Conservation (phyloP, 352 stramenopile species). For the Phytophthora pluvialis region DNA sequence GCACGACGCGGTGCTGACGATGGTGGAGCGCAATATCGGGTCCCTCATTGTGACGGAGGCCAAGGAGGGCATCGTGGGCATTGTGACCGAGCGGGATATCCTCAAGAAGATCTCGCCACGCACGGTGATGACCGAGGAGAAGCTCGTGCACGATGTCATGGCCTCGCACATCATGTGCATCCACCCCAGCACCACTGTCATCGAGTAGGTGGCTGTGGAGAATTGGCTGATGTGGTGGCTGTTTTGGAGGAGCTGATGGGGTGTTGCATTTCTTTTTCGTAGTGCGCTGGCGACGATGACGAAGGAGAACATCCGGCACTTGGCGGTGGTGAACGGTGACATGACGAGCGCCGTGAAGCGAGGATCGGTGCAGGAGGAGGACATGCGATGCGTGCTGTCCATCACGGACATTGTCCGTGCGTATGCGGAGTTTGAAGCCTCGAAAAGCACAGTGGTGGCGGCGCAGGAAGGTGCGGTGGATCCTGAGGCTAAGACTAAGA, state of each 20-base stretch:
- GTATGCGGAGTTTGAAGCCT: constrained; percentile 68
- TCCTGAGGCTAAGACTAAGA: constrained; percentile 2
- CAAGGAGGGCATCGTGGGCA: constrained; percentile 74
- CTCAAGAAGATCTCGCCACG: constrained; percentile 77
- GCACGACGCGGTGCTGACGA: constrained; percentile 75
- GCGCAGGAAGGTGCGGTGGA: constrained; percentile 6
- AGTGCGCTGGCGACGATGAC: constrained; percentile 86
- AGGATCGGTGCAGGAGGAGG: constrained; percentile 77
- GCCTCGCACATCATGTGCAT: constrained; percentile 89
- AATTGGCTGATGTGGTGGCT: background rate
- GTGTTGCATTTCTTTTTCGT: constrained; percentile 1
- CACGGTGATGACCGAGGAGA: constrained; percentile 52
- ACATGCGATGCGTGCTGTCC: constrained; percentile 86
- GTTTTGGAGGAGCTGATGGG: background rate
- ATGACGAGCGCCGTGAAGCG: constrained; percentile 76
- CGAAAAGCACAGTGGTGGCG: constrained; percentile 46
- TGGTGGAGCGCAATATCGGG: constrained; percentile 83
- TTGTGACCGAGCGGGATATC: constrained; percentile 85
- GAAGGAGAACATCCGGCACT: constrained; percentile 87
- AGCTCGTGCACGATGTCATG: constrained; percentile 82
- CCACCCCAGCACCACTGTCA: constrained; percentile 76
- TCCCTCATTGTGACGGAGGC: constrained; percentile 85
- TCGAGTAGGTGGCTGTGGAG: constrained; percentile 57
- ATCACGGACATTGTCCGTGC: constrained; percentile 88
- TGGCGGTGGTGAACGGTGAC: constrained; percentile 83